phyloP scores from a whole-genome alignment of 257 asterid genomes.

The Haberlea rhodopensis region DNA sequence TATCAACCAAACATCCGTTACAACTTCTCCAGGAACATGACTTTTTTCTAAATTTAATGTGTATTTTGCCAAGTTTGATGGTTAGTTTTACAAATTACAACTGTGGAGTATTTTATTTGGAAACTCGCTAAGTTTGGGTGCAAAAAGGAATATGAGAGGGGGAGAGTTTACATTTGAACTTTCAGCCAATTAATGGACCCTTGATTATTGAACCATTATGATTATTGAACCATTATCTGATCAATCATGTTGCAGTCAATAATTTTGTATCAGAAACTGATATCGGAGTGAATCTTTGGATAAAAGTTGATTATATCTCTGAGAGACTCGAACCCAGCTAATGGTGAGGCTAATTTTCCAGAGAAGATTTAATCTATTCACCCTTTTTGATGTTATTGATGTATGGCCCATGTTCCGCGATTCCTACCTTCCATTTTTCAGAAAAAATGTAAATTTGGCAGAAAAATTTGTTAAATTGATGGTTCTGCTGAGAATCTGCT shows the following conservation, averaged over 20 bases:
- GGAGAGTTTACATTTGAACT: constrained; percentile 3
- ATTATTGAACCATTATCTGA: constrained; percentile 1
- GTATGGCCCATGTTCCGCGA: neutral
- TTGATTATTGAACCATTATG: no score
- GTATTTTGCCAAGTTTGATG: constrained; percentile 7
- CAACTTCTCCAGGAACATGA: neutral
- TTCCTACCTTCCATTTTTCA: no score
- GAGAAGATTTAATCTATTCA: neutral
- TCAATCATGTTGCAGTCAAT: neutral
- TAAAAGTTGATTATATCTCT: neutral
- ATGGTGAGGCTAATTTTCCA: neutral
- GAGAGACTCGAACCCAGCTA: neutral
- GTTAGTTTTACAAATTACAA: neutral
- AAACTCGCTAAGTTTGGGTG: neutral
- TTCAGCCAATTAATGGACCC: constrained; percentile 2
- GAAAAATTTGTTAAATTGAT: no score
- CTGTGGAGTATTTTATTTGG: neutral
- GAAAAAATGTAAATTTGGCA: no score
- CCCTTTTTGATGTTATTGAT: neutral
- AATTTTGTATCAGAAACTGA: neutral
- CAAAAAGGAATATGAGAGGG: constrained; percentile 10
- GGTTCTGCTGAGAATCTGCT: no score
- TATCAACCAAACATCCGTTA: neutral
- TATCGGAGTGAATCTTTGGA: neutral
- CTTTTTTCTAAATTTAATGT: neutral